Percentiles rank a stretch among this genome's conserved stretches.
Conservation (phyloP, 164 flowering plant genomes). For the Santalum album region DNA sequence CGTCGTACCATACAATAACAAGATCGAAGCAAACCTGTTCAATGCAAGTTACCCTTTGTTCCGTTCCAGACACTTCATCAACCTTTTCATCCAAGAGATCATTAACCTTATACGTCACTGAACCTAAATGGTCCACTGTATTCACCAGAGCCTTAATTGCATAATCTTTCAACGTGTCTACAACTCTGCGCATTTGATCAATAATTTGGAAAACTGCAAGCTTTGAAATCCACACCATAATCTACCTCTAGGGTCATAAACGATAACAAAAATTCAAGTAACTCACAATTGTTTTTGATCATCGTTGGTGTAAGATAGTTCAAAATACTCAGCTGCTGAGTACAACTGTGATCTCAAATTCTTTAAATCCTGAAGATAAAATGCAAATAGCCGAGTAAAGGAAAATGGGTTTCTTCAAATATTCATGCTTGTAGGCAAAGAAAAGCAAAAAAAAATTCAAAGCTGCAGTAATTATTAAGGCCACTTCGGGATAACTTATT, state of each 20-base stretch:
- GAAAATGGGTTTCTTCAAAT: too few relatives aligned
- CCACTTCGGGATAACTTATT: too few relatives aligned
- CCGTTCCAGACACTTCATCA: slow-evolving; percentile 64
- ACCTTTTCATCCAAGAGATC: slow-evolving; percentile 71
- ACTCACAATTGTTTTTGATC: slow-evolving; percentile 77
- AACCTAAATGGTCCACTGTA: slow-evolving; percentile 92
- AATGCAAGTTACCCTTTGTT: slow-evolving; percentile 68
- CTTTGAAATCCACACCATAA: neutral
- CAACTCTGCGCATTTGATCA: slow-evolving; percentile 45
- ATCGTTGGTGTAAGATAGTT: slow-evolving; percentile 71
- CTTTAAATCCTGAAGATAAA: slow-evolving; percentile 68
- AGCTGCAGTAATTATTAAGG: too few relatives aligned
- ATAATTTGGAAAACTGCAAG: neutral
- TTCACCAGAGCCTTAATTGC: slow-evolving; percentile 82
- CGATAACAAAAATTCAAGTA: neutral
- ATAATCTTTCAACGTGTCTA: slow-evolving; percentile 78
- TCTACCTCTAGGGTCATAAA: neutral
- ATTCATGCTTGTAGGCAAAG: too few relatives aligned
- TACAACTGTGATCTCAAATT: slow-evolving; percentile 77
- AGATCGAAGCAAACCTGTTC: slow-evolving; percentile 51
- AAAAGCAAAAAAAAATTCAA: too few relatives aligned
- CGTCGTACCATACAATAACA: neutral
- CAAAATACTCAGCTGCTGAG: slow-evolving; percentile 95
- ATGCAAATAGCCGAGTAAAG: neutral
- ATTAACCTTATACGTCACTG: slow-evolving; percentile 68